Evolutionary conservation across 2,329 filamentous ascomycete species (phyloP), one percentile per base, ranked within the genome.

Genomic region (Paracoccidioides lutzii): DNA sequence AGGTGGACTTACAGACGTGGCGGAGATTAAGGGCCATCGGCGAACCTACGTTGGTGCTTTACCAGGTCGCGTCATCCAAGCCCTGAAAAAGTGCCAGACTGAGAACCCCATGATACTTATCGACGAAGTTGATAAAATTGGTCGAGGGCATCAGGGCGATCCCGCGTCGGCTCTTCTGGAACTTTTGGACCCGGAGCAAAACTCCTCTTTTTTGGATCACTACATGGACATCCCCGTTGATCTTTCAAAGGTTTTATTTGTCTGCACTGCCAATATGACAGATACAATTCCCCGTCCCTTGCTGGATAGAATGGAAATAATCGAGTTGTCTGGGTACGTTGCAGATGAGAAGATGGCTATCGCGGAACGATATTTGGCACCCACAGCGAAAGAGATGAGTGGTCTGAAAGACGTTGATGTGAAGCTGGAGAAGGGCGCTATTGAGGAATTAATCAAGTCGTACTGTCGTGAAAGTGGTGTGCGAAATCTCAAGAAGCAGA

Each of bases 291-390:
- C 93, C 14, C 82, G 90, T 44, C 94, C 93, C 3, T 78, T 98
- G 0, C 79, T 97, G 14, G 93, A 98, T 68, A 85, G 93, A 63
- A 98, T 98, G 93, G 93, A 98, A 71, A 83, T 97, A 65, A 98
- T 98, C 62, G 84, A 94, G 59, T 79, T 98, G 2, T 97, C 91
- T 40, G 93, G 93, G 9, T 98, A 98, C 67, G 91, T 98, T 52
- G 84, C 91, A 0, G 91, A 98, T 61, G 93, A 98, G 78, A 98
- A 98, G 79, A 96, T 95, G 83, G 91, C 93, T 3, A 98, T 98
- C 65, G 93, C 93, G 3, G 86, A 98, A 68, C 82, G 83, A 61
- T 98, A 98, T 67, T 81, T 98, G 32, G 88, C 88, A 0, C 93
- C 93, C 6, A 86, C 89, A 50, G 93, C 94, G n/a, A 95, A 95